Conservation (phyloP, 495 filamentous ascomycete genomes). For the Cairneyella variabilis region DNA sequence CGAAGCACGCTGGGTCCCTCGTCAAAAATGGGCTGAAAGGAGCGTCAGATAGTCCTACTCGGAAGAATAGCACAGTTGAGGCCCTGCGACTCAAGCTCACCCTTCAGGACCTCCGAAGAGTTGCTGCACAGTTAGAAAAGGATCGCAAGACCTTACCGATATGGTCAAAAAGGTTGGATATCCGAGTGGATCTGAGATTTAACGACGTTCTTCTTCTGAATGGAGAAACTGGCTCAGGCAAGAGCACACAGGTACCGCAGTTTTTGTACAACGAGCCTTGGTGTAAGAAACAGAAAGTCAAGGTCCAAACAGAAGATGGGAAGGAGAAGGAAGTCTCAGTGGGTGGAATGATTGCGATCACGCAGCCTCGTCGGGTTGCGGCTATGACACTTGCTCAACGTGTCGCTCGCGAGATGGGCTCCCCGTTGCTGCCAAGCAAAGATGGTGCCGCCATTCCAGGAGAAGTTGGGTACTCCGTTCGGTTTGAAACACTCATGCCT, state of each 20-base stretch:
- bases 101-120: constrained; percentile 8
- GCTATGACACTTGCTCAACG: constrained; percentile 88
- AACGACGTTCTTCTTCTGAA: constrained; percentile 81
- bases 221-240: constrained; percentile 94
- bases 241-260: constrained; percentile 94
- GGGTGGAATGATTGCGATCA: constrained; percentile 90
- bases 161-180: constrained; percentile 66
- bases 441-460: too few relatives aligned
- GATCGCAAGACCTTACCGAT: constrained; percentile 70
- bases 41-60: not conserved
- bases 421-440: constrained; percentile 62
- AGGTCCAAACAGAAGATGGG: constrained; percentile 36
- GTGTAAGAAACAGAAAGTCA: constrained; percentile 59
- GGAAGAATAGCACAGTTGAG: not conserved
- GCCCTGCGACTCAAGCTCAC: not conserved
- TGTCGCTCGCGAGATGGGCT: constrained; percentile 88
- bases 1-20: too few relatives aligned
- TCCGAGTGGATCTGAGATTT: constrained; percentile 58
- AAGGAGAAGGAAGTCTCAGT: constrained; percentile 47
- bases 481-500: constrained; percentile 81
- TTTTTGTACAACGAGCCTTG: constrained; percentile 74
- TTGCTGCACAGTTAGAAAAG: constrained; percentile 15
- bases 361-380: constrained; percentile 89
- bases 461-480: constrained; percentile 86
- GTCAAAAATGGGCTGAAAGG: not conserved